Base-by-base conservation (phyloP, 768 basidiomycete genomes). In the Pulveroboletus sp. region DNA sequence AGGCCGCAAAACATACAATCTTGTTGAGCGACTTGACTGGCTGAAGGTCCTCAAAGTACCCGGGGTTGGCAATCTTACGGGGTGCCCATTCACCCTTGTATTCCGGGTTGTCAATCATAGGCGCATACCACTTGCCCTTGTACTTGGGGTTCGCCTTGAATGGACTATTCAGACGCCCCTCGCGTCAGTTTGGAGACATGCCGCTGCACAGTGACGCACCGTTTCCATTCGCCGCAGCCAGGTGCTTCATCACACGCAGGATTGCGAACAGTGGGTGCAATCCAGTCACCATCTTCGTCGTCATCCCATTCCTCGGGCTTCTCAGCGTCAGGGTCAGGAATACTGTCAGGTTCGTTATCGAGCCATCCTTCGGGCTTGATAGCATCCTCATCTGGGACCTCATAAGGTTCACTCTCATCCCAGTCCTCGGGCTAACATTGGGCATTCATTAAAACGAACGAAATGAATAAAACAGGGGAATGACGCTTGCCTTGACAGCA, bases 241-340 rank as follows among this genome's bases (percentile, higher is more conserved):
- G 93, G 81, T 52, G 83, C 94, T 47, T 84, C 87, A 55, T 82
- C 75, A 65, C 97, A 98, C 66, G 83, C 87, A 54, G 95, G 90
- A 80, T 99, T 99, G 50, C 79, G 71, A 48, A 98, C 76, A 48
- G 82, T 83, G 25, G 97, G 94, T 7, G 94, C 79, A 56, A 98
- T 81, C 94, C 94, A 99, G 65, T 98, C 95, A 68, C 97, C 97
- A 59, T 99, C 95, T 67, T 98, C 97, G 65, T 97, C 97, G 60
- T 97, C 95, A 62, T 97, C 94, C 97, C 97, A 99, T 69, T 99
- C 97, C 66, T 99, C 97, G 6, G 97, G 97, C 76, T 97, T 97
- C 70, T 85, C 81, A 34, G 90, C 82, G 56, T 92, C 87, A 52
- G 97, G 95, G 64, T 99, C 97, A 40, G 93, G 81, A 60, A 97